Evolutionary conservation across 1,284 basidiomycete species (phyloP), one percentile per base, ranked within the genome.

Genomic region (Sutorius eximius): DNA sequence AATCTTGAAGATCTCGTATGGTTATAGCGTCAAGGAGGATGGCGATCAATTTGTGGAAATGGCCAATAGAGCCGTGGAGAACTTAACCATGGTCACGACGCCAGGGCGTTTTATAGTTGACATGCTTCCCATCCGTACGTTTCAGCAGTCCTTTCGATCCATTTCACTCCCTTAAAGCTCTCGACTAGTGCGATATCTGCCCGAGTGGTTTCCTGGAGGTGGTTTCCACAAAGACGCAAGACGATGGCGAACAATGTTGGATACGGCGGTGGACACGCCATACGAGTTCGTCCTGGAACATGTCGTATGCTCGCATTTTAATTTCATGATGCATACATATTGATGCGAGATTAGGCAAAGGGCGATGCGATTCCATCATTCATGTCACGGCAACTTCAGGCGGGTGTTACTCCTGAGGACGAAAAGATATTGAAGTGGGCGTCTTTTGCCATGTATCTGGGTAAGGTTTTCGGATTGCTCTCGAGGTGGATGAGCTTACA

Each of bases 181-280:
- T 16, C 12, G 0, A 4, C 1, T 44, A 72, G 71, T 82, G 55
- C n/a, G 37, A 20, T 38, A 38, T 9, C 20, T 38, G 18, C 37
- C 37, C 10, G 37, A 38, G 10, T 38, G 79, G 80, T 49, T 78
- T 5, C 80, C 81, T 27, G 79, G 79, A 1, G 67, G 72, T 32
- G 69, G 71, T 1, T 81, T 81, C 62, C 70, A 76, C 60, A 63
- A 67, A 24, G 69, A 67, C 5, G 77, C 76, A 0, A 60, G 65
- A 5, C 54, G 60, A 12, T 80, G 75, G 75, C 66, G 65, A 16
- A 57, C 66, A 51, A 62, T 69, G 7, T 68, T 73, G 0, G 52
- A 43, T 1, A 60, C 66, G n/a, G 70, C 76, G 59, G 67, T 66
- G 1, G 66, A 72, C n/a, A 63, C 64, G 9, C 77, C 76, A 1